Base-by-base conservation (phyloP, 768 basidiomycete genomes). In the Termitomyces sp. region DNA sequence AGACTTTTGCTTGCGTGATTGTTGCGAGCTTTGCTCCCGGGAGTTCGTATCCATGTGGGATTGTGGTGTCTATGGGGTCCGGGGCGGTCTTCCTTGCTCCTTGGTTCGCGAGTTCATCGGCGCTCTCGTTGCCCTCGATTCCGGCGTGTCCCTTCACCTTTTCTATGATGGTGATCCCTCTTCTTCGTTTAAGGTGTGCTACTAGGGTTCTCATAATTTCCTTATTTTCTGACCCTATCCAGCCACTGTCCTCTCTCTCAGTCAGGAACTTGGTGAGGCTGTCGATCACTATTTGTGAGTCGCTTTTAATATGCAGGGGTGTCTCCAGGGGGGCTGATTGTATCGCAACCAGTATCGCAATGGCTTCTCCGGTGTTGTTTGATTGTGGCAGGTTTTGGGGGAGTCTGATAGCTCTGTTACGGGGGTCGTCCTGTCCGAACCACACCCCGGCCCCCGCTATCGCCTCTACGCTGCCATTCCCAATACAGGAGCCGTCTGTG, bases 81-180 rank as follows among this genome's bases (percentile, higher is more conserved):
- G 28, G 35, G 13, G 12, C 15, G 1, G 13, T 7, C 54, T 64
- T 64, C 6, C 35, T 12, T 24, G 63, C 58, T 2, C 65, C 59
- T 40, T 56, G 32, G 1, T 28, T 20, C 0, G 66, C 68, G 9
- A 62, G 51, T 3, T 9, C 12, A 32, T 69, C 68, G 0, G 68
- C 69, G 16, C 46, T 60, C 4, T 70, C 64, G 24, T 68, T 70
- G 9, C 62, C 61, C 9, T 12, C 36, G 7, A 64, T 38, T 9
- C 63, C 61, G 7, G 54, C 53, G 39, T 70, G 67, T 1, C 61
- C 69, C 48, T 68, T 67, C 1, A 70, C 63, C 45, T 64, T 62
- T 33, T 33, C 36, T 4, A 66, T 4, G 3, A 20, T 6, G 6
- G 64, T 61, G 0, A 18, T 0, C 1, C 48, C 61, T 15, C 39